These are phyloP conservation scores for Caloboletus firmus DNA, from an alignment of 1,284 basidiomycete genomes.

Conservation along the genomic window DNA sequence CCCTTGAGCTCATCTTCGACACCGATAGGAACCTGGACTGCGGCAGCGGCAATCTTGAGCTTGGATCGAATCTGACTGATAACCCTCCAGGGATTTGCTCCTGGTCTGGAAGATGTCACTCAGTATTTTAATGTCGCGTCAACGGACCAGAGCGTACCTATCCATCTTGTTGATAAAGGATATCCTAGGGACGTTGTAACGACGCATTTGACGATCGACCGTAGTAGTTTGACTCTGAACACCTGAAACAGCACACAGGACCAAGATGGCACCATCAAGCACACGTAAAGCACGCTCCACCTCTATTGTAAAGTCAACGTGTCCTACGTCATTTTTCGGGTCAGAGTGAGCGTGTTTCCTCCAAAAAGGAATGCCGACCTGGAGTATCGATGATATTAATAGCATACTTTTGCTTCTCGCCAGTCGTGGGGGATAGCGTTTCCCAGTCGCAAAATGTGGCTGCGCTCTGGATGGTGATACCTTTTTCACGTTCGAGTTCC, in stretches of 20 bases:
- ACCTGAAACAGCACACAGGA: conserved; percentile 95
- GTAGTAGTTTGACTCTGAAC: conserved; percentile 99
- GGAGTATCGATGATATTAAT: conserved; percentile 99
- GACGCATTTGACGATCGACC: conserved; percentile 97
- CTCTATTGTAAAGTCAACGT: conserved; percentile 99
- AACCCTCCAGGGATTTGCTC: conserved; percentile 96
- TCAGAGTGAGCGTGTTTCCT: neutral
- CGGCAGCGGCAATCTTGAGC: conserved; percentile 89
- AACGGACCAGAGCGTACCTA: conserved; percentile 46
- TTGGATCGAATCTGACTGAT: conserved; percentile 91
- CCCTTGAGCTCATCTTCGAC: conserved; percentile 86
- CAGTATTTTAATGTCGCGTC: neutral
- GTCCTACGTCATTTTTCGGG: conserved; percentile 51
- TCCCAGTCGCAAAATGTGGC: conserved; percentile 99
- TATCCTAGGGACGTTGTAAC: conserved; percentile 93
- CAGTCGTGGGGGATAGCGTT: conserved; percentile 62
- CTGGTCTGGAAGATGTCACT: conserved; percentile 58
- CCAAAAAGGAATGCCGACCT: conserved; percentile 45
- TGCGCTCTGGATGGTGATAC: conserved; percentile 98
- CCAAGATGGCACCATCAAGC: conserved; percentile 94
- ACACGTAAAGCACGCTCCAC: conserved; percentile 97
- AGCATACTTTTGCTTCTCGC: conserved; percentile 79
- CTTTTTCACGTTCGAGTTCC: conserved; percentile 99
- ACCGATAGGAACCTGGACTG: conserved; percentile 97
- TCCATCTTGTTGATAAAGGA: conserved; percentile 99